Evolutionary conservation across 345 rosid species (phyloP).

Genomic region (Brassica nigra): DNA sequence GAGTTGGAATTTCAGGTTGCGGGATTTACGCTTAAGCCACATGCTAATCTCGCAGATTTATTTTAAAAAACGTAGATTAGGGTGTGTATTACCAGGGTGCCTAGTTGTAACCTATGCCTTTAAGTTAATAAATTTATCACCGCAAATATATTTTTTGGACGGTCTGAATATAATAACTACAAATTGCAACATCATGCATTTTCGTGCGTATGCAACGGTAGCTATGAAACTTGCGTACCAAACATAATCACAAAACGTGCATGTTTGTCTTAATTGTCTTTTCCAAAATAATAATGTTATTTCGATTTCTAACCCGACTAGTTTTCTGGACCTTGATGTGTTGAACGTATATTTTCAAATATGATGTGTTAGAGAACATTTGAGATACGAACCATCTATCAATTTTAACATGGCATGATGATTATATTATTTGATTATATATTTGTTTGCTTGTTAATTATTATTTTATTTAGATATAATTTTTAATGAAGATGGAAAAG

Average conservation of each 20-base stretch:
- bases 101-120: conserved; percentile 27
- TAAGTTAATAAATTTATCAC: background rate
- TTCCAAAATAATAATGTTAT: background rate
- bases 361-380: background rate
- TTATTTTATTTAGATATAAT: background rate
- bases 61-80: conserved; percentile 20
- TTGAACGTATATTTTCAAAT: background rate
- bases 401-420: background rate
- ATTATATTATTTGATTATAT: background rate
- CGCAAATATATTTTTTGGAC: background rate
- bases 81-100: conserved; percentile 24
- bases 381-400: background rate
- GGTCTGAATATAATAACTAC: background rate
- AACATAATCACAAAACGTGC: background rate
- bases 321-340: background rate
- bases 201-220: background rate
- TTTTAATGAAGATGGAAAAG: background rate
- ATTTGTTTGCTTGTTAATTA: background rate
- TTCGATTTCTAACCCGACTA: background rate
- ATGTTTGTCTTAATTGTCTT: background rate
- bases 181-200: background rate
- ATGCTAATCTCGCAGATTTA: conserved; percentile 33
- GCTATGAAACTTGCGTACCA: background rate
- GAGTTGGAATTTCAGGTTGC: conserved; percentile 49
- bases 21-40: conserved; percentile 52